Base-by-base conservation (phyloP, 495 filamentous ascomycete species). In the Friedmanniomyces simplex region DNA sequence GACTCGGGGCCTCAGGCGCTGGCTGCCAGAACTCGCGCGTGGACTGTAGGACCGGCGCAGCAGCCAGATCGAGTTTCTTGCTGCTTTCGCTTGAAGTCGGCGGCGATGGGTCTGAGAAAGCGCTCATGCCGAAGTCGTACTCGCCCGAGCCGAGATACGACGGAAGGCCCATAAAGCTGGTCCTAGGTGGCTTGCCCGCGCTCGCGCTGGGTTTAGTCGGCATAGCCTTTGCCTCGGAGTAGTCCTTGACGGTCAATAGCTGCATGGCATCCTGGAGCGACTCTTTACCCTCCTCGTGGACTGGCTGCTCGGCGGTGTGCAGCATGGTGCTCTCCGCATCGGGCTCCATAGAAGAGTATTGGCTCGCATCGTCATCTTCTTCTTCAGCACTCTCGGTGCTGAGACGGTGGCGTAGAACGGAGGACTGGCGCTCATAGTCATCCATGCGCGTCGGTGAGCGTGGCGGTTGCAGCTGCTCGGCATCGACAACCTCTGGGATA, bases 1-100 rank as follows among this genome's bases (percentile, higher is more conserved):
- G 66, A 6, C 86, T 82, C 5, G 86, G 79, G 52, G 76, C 72
- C 11, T 79, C 50, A 26, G 73, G 74, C 30, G 53, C 59, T 30
- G 53, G 42, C 11, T 55, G 60, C 21, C 39, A 49, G 7, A 60
- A 22, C 11, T 48, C 18, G 3, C 50, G 50, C 50, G 47, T 47
- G 13, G 48, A 28, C 4, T 41, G 21, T 0, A 52, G 39, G 3
- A 43, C 21, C n/a, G 56, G 42, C 8, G 24, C 24, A 47, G 21
- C 2, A 28, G 18, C 36, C 43, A 50, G 8, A 18, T 53, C 48
- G 4, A 47, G 30, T 26, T 59, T 36, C 32, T 45, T 57, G 2
- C 43, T 41, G 16, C 21, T 53, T 20, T 65, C 65, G 24, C 63
- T 56, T 30, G 42, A 57, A 1, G 51, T 56, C 26, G 72, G 71